These are phyloP conservation scores for Nakaseomyces glabratus DNA, from an alignment of 1,139 yeast species.

Conservation along the genomic window DNA sequence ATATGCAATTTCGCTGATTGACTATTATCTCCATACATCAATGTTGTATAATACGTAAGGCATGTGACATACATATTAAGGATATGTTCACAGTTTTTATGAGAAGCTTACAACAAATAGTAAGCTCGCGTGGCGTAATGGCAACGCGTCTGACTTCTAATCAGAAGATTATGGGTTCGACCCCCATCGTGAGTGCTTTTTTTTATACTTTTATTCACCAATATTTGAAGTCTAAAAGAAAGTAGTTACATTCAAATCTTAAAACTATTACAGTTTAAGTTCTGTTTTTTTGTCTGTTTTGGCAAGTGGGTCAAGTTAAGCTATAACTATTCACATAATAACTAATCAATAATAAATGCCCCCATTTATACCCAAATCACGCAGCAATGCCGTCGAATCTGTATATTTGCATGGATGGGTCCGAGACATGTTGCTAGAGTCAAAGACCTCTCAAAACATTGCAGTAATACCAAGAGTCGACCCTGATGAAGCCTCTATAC, in stretches of 20 bases:
- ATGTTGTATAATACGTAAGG: too few relatives aligned
- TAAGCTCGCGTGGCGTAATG: constrained; percentile 49
- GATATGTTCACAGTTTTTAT: too few relatives aligned
- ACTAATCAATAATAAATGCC: constrained; percentile 10
- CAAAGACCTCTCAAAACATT: not conserved
- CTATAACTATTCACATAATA: too few relatives aligned
- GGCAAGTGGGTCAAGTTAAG: not conserved
- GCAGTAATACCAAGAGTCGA: constrained; percentile 4
- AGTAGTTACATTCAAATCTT: too few relatives aligned
- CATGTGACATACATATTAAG: too few relatives aligned
- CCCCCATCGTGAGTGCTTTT: constrained; percentile 47
- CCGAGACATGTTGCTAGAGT: not conserved
- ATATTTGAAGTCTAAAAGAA: too few relatives aligned
- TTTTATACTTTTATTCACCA: constrained; percentile 9
- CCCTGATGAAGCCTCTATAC: constrained; percentile 8
- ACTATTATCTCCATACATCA: too few relatives aligned
- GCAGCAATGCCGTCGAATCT: not conserved
- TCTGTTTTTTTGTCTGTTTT: not conserved
- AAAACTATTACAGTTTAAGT: not conserved
- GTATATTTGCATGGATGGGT: constrained; percentile 4
- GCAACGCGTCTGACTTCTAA: constrained; percentile 56
- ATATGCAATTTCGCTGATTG: too few relatives aligned
- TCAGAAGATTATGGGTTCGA: constrained; percentile 54
- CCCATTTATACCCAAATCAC: not conserved
- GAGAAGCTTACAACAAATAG: not conserved